Evolutionary conservation across 495 filamentous ascomycete species (phyloP).

Genomic region (Hyaloscypha hepaticicola): DNA sequence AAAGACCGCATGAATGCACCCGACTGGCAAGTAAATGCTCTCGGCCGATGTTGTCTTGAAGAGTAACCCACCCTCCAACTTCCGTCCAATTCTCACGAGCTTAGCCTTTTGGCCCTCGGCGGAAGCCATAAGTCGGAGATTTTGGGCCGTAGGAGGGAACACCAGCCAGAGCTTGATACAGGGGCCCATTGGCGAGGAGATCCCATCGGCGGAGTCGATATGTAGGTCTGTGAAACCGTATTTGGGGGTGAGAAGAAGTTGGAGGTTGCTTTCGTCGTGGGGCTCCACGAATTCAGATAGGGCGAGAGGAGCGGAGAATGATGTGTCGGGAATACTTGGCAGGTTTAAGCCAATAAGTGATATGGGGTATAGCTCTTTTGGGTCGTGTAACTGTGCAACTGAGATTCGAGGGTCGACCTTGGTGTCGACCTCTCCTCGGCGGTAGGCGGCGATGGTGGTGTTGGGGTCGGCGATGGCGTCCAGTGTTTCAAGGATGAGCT

Average conservation of each 20-base stretch:
- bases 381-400: background rate
- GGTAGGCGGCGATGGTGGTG: background rate
- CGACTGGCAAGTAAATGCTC: background rate
- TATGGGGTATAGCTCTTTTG: background rate
- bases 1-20: background rate
- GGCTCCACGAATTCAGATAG: background rate
- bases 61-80: background rate
- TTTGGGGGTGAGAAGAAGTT: background rate
- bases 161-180: background rate
- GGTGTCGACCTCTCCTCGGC: background rate
- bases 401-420: background rate
- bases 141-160: background rate
- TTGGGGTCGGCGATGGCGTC: background rate
- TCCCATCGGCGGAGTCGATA: background rate
- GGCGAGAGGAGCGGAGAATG: background rate
- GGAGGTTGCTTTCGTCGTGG: background rate
- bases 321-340: background rate
- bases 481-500: background rate
- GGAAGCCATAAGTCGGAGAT: background rate
- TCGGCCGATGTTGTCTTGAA: background rate
- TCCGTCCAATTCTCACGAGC: background rate
- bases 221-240: background rate
- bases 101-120: background rate
- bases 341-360: background rate
- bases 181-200: background rate